Percentiles rank a stretch among this genome's conserved stretches.
phyloP scores from a whole-genome alignment of 2,329 filamentous ascomycete genomes.

The Colletotrichum limetticola region DNA sequence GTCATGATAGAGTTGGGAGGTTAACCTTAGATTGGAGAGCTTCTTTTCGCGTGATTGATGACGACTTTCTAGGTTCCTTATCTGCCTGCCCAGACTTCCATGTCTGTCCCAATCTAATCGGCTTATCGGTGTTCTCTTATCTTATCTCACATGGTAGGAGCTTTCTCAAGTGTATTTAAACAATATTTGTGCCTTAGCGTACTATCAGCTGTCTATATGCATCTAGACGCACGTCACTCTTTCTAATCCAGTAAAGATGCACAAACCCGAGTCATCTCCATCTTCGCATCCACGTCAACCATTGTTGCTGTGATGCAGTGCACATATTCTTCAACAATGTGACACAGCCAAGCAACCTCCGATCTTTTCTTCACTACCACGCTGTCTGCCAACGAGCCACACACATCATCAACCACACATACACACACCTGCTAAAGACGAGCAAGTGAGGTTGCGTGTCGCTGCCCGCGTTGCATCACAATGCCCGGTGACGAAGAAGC shows the following conservation, averaged over 20 bases:
- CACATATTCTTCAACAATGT: conserved; percentile 32
- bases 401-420: background rate
- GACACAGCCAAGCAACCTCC: conserved; percentile 18
- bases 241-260: background rate
- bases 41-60: background rate
- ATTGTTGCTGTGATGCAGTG: conserved; percentile 8
- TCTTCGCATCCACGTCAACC: background rate
- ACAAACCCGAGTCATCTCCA: background rate
- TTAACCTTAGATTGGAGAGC: conserved; percentile 5
- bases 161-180: background rate
- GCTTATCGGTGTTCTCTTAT: background rate
- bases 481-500: conserved; percentile 10
- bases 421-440: background rate
- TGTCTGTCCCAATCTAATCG: too few relatives aligned
- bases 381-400: conserved; percentile 14
- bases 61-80: background rate
- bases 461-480: conserved; percentile 15
- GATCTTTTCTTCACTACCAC: conserved; percentile 25
- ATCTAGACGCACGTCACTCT: background rate
- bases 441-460: conserved; percentile 9
- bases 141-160: background rate
- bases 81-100: background rate
- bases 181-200: background rate
- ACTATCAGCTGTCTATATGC: background rate
- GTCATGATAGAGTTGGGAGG: conserved; percentile 13